Evolutionary conservation across 306 rosid genomes (phyloP), one percentile per base, ranked within the genome.

Genomic region (Ammopiptanthus mongolicus): DNA sequence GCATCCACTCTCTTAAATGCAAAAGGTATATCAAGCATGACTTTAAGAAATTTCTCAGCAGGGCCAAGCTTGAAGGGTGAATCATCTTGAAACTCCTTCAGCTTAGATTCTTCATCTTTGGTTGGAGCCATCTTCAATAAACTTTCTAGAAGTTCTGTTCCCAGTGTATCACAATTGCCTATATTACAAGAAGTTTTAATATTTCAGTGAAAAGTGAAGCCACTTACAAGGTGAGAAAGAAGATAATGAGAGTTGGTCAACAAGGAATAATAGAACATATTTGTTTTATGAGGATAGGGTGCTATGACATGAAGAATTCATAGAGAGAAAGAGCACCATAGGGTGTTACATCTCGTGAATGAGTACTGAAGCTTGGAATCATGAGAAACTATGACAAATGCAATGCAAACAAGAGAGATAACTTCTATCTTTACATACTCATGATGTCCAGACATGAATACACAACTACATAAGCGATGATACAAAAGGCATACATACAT

Each of bases 111-210:
- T 76, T 94, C 98, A 15, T 91, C 95, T 46, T 86, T 82, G 5
- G 95, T 94, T 18, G 98, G 98, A 48, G 97, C 90, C 97, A 94
- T 94, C 92, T 91, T 94, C 1, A 91, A 60, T 46, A 94, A 85
- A 74, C 96, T 91, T 73, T 94, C 97, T 1, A 94, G 84, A 73
- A 94, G 91, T 70, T 94, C 98, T 3, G 97, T 86, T 17, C 96
- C 97, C 79, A 94, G 46, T 4, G 88, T 19, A 82, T 94, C 97
- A 50, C 86, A 81, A 78, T 88, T 91, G 21, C 98, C 98, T 91
- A 80, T 68, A 59, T 3, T 73, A 33, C 63, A 56, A 44, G 8
- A 75, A 57, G 34, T 17, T 57, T 44, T 6, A 64, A 57, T 17
- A 57, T 63, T n/a, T 69, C 67, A 23, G 70, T 4, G 2, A 70